Percentiles rank a stretch among this genome's conserved stretches.
Evolutionary conservation across 768 basidiomycete genomes (phyloP).

Genomic region (Kwoniella heveanensis): DNA sequence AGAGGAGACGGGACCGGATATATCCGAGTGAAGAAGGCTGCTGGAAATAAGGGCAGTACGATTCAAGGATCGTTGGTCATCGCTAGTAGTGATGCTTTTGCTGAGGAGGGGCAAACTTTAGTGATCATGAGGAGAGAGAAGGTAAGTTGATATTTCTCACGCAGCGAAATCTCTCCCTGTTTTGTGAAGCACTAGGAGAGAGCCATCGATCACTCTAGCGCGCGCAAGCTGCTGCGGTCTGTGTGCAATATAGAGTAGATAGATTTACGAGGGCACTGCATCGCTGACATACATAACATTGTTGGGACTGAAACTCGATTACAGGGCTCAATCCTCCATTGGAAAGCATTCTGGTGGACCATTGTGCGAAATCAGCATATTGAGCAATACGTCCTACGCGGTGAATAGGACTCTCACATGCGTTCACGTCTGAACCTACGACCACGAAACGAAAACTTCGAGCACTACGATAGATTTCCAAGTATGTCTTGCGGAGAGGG

Average conservation of each 20-base stretch:
- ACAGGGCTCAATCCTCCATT: constrained; percentile 50
- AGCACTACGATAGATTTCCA: no score
- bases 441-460: no score
- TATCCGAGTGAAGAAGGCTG: constrained; percentile 38
- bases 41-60: constrained; percentile 27
- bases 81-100: constrained; percentile 27
- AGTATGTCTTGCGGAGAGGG: no score
- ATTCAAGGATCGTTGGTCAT: constrained; percentile 34
- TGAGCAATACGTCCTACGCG: constrained; percentile 43
- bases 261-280: no score
- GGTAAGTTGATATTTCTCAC: constrained; percentile 14
- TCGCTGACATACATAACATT: no score
- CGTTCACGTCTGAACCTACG: no score
- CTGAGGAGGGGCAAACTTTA: constrained; percentile 27
- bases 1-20: constrained; percentile 1
- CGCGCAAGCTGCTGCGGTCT: no score
- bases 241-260: no score
- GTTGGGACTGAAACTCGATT: no score
- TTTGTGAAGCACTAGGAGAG: no score
- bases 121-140: constrained; percentile 35
- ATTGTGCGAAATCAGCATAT: constrained; percentile 40
- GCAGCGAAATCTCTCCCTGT: no score
- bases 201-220: no score
- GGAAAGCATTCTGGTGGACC: constrained; percentile 51
- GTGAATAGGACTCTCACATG: not conserved